Evolutionary conservation across 2,329 filamentous ascomycete species (phyloP).

Genomic region (Apiospora kogelbergensis): DNA sequence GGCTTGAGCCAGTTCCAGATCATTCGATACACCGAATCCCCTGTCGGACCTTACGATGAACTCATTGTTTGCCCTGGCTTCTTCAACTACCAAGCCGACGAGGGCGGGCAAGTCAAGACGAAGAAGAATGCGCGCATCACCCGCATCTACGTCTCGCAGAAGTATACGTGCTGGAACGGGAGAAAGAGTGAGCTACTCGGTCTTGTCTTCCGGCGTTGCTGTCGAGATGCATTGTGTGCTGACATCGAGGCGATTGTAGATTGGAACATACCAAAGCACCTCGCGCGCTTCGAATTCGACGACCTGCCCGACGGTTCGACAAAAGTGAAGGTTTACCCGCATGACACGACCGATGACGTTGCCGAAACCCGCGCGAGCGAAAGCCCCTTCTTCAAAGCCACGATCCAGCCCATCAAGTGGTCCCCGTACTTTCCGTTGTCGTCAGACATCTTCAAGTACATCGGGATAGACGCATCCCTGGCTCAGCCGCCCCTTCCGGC

Average conservation of each 20-base stretch:
- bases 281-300: conserved; percentile 50
- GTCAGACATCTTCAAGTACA: conserved; percentile 34
- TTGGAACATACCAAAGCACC: conserved; percentile 57
- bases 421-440: conserved; percentile 45
- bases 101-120: conserved; percentile 30
- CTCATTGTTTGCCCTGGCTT: conserved; percentile 47
- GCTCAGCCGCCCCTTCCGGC: conserved; percentile 50
- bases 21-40: conserved; percentile 49
- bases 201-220: background rate
- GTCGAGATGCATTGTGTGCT: background rate
- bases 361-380: conserved; percentile 33
- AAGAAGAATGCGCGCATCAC: conserved; percentile 44
- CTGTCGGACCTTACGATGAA: conserved; percentile 56
- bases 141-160: conserved; percentile 56
- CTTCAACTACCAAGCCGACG: conserved; percentile 41
- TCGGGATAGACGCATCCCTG: conserved; percentile 43
- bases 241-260: conserved; percentile 31
- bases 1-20: conserved; percentile 51
- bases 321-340: conserved; percentile 44
- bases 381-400: conserved; percentile 46
- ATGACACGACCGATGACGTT: conserved; percentile 34
- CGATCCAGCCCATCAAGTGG: conserved; percentile 41
- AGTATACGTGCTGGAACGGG: conserved; percentile 52
- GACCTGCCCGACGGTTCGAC: conserved; percentile 35
- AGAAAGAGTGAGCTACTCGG: conserved; percentile 40